Evolutionary conservation across 345 rosid genomes (phyloP).

Genomic region (Draba incana): DNA sequence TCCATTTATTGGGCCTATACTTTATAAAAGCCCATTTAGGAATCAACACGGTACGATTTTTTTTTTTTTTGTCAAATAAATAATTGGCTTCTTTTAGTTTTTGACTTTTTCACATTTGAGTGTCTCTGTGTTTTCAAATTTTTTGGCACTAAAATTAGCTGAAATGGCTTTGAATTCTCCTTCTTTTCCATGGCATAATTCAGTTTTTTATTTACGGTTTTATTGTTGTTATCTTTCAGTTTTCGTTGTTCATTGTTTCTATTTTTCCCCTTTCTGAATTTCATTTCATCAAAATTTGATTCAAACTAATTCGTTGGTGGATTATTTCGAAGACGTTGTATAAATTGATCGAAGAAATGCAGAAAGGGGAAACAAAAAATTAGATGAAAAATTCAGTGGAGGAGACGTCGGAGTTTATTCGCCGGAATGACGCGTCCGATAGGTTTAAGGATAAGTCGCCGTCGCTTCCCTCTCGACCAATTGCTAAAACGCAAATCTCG

Average conservation of each 20-base stretch:
- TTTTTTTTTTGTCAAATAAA: no score
- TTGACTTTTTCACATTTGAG: neutral
- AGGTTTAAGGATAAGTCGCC: conserved; percentile 73
- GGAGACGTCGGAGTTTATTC: conserved; percentile 68
- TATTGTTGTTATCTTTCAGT: conserved; percentile 1
- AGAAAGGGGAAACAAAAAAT: no score
- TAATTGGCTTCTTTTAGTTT: no score
- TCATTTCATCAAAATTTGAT: neutral
- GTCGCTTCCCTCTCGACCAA: conserved; percentile 71
- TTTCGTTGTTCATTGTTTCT: neutral
- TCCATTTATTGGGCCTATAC: conserved; percentile 27
- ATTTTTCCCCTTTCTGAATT: neutral
- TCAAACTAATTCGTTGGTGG: no score
- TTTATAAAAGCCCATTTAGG: conserved; percentile 20
- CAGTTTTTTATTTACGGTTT: conserved; percentile 7
- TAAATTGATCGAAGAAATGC: no score
- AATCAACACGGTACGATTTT: no score
- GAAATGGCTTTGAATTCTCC: neutral
- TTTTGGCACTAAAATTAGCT: neutral
- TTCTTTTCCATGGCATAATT: conserved; percentile 11
- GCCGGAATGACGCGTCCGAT: conserved; percentile 56
- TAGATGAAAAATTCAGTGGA: conserved; percentile 61
- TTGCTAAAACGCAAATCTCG: conserved; percentile 59
- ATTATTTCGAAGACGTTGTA: no score
- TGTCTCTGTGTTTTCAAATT: conserved; percentile 1